Base-by-base conservation (phyloP, 2,329 filamentous ascomycete species). In the Thyridium curvatum region DNA sequence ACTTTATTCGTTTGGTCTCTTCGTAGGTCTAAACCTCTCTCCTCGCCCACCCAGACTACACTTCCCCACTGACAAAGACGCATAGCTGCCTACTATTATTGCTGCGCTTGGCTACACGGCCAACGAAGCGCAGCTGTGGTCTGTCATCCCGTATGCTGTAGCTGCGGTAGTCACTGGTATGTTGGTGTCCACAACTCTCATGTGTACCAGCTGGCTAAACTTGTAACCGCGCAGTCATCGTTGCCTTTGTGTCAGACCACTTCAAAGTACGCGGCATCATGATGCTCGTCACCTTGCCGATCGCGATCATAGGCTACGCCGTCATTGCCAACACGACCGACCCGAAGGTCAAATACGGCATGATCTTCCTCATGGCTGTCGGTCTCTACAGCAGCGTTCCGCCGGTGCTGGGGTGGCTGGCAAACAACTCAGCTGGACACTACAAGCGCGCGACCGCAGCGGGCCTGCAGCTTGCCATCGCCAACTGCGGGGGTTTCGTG, bases 391-490 rank as follows among this genome's bases (percentile, higher is more conserved):
- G 69, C 34, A 76, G 73, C 32, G 77, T 83, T 0, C 79, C 80
- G 0, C 74, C 72, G 14, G 72, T 82, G 3, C 60, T 84, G 9
- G 79, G 73, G 2, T 84, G 80, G 79, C 74, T 79, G 44, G 74
- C 75, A 3, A 84, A 84, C 52, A 84, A 84, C 52, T 79, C 73
- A 1, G 78, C 79, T 0, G 79, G 76, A 0, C 81, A 86, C 52
- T 85, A 84, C 52, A 86, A 85, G 55, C 64, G 82, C 12, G 81
- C 82, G 0, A 84, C 81, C 0, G 81, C 80, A 0, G 75, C 74
- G 2, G 82, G 74, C 0, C 50, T 84, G 47, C 80, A 85, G 55
- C 63, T 85, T 18, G 74, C 74, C 1, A 75, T 84, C 46, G 81
- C 80, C 1, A 85, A 86, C 46, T 74, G 70, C 8, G 80, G 80